Evolutionary conservation across 306 rosid genomes (phyloP), one percentile per base, ranked within the genome.

Genomic region (Cucurbita moschata): DNA sequence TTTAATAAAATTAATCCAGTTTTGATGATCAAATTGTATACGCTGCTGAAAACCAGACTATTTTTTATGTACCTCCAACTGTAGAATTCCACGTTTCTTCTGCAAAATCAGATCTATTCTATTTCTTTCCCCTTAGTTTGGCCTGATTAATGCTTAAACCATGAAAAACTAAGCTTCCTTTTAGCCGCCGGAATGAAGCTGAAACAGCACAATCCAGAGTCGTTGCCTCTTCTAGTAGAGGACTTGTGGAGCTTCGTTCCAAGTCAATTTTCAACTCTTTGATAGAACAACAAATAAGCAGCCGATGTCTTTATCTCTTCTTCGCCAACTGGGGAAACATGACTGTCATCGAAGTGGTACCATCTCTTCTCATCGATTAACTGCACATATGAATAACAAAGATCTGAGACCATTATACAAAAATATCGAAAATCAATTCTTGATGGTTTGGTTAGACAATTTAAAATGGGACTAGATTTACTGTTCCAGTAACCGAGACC

Each of bases 321-420:
- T 95, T 89, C 99, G 60, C 73, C 61, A 44, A 86, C 96, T 0
- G 88, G 79, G 50, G 86, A 82, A 73, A 95, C 96, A 23, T 85
- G 96, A 83, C 96, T 82, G 77, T 95, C 99, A 53, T 95, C 99
- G 6, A 95, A 95, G 86, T 95, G 96, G 81, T 90, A 95, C 99
- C 97, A 95, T 76, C 81, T 83, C 82, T 91, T 84, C 81, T 95
- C 99, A 64, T 91, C 87, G 57, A 95, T 84, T 86, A 95, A 83
- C 99, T 95, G 96, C 87, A 75, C 26, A 58, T 62, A 50, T 56
- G 59, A 74, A 69, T 23, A 26, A 49, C 35, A 68, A 59, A 59
- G 21, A 39, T 37, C 39, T n/a, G 3, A 8, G 44, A 46, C 37
- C n/a, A 50, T 16, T 11, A 11, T 19, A 53, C 1, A 2, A 47